phyloP scores from a whole-genome alignment of 2,329 filamentous ascomycete genomes.

The Neopestalotiopsis clavispora region DNA sequence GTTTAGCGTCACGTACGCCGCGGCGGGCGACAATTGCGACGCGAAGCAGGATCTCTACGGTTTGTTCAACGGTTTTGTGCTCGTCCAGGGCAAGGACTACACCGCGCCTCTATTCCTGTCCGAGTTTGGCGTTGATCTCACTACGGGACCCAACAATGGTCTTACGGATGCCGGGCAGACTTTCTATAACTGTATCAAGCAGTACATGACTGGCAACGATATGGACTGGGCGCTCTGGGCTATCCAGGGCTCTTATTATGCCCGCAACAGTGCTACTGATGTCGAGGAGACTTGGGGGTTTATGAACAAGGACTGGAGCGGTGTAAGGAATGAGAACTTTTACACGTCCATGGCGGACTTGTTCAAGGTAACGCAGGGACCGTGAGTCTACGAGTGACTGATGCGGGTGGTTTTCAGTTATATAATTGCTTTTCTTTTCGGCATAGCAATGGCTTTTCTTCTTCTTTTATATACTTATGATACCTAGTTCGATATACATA shows the following conservation, averaged over 20 bases:
- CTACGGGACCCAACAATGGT: conserved; percentile 45
- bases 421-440: background rate
- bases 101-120: conserved; percentile 62
- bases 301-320: conserved; percentile 48
- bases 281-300: conserved; percentile 59
- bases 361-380: conserved; percentile 47
- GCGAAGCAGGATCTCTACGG: conserved; percentile 50
- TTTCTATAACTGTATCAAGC: conserved; percentile 57
- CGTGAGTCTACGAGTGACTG: conserved; percentile 27
- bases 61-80: conserved; percentile 54
- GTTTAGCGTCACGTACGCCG: conserved; percentile 55
- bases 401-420: background rate
- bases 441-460: background rate
- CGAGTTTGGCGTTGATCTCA: conserved; percentile 62
- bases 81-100: conserved; percentile 49
- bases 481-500: background rate
- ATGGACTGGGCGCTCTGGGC: conserved; percentile 66
- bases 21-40: conserved; percentile 47
- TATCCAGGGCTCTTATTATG: conserved; percentile 63
- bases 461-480: background rate
- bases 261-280: conserved; percentile 54
- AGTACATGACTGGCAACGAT: conserved; percentile 59
- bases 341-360: conserved; percentile 39
- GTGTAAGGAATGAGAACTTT: conserved; percentile 43
- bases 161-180: conserved; percentile 47